These are phyloP conservation scores for Saturnispora serradocipensis DNA, from an alignment of 805 yeast genomes.

Conservation along the genomic window DNA sequence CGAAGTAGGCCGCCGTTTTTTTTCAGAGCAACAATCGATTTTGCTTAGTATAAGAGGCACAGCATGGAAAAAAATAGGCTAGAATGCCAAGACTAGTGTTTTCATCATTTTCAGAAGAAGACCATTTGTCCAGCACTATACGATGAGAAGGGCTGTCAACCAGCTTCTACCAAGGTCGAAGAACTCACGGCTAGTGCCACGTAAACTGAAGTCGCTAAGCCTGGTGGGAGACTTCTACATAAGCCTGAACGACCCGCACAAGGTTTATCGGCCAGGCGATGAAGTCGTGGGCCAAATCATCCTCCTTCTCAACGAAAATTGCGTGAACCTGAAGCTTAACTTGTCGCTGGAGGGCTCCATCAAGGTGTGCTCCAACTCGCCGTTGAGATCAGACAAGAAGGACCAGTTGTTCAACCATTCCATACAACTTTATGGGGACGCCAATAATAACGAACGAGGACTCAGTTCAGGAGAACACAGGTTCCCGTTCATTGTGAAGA, in stretches of 20 bases:
- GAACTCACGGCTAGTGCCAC: slow-evolving; percentile 13
- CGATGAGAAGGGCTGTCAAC: slow-evolving; percentile 45
- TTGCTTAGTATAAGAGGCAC: background rate
- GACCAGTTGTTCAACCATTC: slow-evolving; percentile 49
- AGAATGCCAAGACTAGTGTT: slow-evolving; percentile 5
- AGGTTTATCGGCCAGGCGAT: slow-evolving; percentile 74
- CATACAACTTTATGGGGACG: slow-evolving; percentile 46
- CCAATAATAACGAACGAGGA: slow-evolving; percentile 17
- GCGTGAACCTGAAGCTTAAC: slow-evolving; percentile 43
- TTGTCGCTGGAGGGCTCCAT: slow-evolving; percentile 49
- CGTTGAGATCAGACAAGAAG: slow-evolving; percentile 41
- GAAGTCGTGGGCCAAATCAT: slow-evolving; percentile 56
- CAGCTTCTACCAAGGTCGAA: slow-evolving; percentile 30
- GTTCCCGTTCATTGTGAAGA: slow-evolving; percentile 74
- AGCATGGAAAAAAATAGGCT: background rate
- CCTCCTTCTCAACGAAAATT: slow-evolving; percentile 45
- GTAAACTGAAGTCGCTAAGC: slow-evolving; percentile 15
- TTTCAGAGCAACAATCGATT: background rate
- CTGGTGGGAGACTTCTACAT: slow-evolving; percentile 59
- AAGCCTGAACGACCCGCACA: slow-evolving; percentile 64
- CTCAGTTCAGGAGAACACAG: slow-evolving; percentile 77
- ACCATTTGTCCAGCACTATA: background rate
- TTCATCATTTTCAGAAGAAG: background rate
- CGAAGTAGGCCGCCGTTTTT: background rate
- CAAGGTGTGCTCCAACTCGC: slow-evolving; percentile 44